Base-by-base conservation (phyloP, 345 rosid species). In the Citrus unshiu region DNA sequence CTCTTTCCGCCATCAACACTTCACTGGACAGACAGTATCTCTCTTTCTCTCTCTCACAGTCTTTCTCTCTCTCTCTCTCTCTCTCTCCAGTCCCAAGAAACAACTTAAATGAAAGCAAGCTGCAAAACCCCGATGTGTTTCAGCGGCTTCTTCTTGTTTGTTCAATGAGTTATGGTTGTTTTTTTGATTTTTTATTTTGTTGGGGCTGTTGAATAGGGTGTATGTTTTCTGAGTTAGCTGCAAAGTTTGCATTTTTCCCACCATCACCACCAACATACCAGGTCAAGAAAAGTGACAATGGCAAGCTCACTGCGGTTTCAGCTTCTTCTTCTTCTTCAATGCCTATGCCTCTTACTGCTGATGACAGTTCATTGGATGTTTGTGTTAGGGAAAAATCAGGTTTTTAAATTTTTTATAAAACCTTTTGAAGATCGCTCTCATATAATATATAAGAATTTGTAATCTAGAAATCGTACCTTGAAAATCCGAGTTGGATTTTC, bases 221-320 rank as follows among this genome's bases (percentile, higher is more conserved):
- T 88, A 84, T 85, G 88, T 83, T 91, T 76, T 96, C 99, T 89
- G 92, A 91, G 68, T 86, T 97, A 81, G 99, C 99, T 79, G 92
- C 98, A 37, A 93, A 94, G 75, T 97, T 97, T 82, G 99, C 98
- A 24, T 97, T 97, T 83, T 97, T 97, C 79, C 97, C 99, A 72
- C 98, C 99, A 27, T 90, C 98, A 57, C 99, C 99, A 74, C 90
- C 99, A 0, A 97, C 99, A 1, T 97, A 97, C 78, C 92, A 92
- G 88, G 83, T 97, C 81, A 91, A 82, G 46, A 91, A 89, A 77
- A 70, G 80, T 39, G 91, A 89, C 16, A 86, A 90, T 83, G 98
- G 98, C 2, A 87, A 87, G 79, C 87, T 91, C 79, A 62, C 88
- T 9, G 95, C 88, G 76, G 90, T 89, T 69, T 84, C 97, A 30